These are phyloP conservation scores for Xylariomycetidae sp. DNA, from an alignment of 2,329 filamentous ascomycete species.

Conservation along the genomic window DNA sequence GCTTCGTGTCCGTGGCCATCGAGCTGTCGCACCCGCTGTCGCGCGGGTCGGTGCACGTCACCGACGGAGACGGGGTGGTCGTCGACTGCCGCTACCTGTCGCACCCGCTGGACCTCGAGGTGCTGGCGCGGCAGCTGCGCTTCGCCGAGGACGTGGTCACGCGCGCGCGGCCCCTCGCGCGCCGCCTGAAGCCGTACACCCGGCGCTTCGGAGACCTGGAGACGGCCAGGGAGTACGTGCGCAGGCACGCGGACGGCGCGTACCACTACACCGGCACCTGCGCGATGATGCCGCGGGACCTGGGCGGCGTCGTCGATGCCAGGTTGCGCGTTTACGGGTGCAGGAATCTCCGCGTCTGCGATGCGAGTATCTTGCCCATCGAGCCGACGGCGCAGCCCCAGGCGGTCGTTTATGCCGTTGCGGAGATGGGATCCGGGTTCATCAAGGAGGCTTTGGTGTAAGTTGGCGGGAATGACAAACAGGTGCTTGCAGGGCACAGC, in stretches of 20 bases:
- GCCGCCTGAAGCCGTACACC: slow-evolving; percentile 1
- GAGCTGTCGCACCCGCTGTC: slow-evolving; percentile 13
- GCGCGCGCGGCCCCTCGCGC: slow-evolving; percentile 1
- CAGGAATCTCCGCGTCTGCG: slow-evolving; percentile 9
- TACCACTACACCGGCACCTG: slow-evolving; percentile 9
- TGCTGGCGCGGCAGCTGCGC: slow-evolving; percentile 7
- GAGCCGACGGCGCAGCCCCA: slow-evolving; percentile 6
- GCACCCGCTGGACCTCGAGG: slow-evolving; percentile 10
- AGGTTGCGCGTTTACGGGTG: slow-evolving; percentile 8
- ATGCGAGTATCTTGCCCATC: slow-evolving; percentile 10
- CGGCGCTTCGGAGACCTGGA: slow-evolving; percentile 3
- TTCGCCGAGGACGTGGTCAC: slow-evolving; percentile 3
- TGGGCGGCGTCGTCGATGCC: slow-evolving; percentile 11
- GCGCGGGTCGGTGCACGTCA: slow-evolving; percentile 14
- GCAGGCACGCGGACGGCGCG: slow-evolving; percentile 1
- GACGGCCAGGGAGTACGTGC: slow-evolving; percentile 2
- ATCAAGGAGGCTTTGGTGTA: slow-evolving; percentile 5
- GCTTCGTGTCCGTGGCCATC: slow-evolving; percentile 5
- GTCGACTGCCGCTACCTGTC: slow-evolving; percentile 9
- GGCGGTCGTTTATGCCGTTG: slow-evolving; percentile 12
- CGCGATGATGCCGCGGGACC: slow-evolving; percentile 8
- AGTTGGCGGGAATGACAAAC: too few relatives aligned
- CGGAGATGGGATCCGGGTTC: slow-evolving; percentile 9
- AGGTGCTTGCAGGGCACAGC: too few relatives aligned
- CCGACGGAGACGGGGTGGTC: background rate